Evolutionary conservation across 176 grass and related monocot genomes (phyloP).

Genomic region (Oryza australiensis): DNA sequence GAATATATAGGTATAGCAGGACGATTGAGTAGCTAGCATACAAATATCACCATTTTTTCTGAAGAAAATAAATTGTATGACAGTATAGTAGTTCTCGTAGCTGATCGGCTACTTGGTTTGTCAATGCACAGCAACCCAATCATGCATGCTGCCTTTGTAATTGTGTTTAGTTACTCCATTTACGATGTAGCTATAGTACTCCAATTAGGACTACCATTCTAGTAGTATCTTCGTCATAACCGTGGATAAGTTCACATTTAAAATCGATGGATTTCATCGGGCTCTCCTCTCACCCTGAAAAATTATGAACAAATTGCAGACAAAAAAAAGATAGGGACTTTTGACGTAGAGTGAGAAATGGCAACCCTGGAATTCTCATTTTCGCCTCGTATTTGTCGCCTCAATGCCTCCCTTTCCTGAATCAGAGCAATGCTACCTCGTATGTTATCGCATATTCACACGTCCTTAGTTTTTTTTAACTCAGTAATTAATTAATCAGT

Average conservation of each 20-base stretch:
- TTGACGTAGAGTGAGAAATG: neutral
- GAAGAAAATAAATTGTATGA: neutral
- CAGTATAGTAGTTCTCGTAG: no score
- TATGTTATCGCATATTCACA: neutral
- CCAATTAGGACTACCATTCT: neutral
- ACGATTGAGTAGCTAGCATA: neutral
- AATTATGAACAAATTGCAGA: neutral
- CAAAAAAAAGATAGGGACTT: neutral
- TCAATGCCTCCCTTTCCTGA: neutral
- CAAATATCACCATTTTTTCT: neutral
- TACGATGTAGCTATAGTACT: neutral
- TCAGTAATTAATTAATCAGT: no score
- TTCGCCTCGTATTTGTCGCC: neutral
- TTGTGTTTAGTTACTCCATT: neutral
- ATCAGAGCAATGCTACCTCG: neutral
- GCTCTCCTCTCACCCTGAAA: neutral
- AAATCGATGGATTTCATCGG: neutral
- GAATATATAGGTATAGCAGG: neutral
- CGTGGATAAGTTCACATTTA: neutral
- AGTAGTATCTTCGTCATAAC: no score
- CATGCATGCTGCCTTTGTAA: neutral
- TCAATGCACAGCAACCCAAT: neutral
- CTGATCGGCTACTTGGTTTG: neutral
- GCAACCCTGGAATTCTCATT: neutral
- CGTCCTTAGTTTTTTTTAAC: no score